Evolutionary conservation across 1,284 basidiomycete genomes (phyloP).

Genomic region (Inonotus hispidus): DNA sequence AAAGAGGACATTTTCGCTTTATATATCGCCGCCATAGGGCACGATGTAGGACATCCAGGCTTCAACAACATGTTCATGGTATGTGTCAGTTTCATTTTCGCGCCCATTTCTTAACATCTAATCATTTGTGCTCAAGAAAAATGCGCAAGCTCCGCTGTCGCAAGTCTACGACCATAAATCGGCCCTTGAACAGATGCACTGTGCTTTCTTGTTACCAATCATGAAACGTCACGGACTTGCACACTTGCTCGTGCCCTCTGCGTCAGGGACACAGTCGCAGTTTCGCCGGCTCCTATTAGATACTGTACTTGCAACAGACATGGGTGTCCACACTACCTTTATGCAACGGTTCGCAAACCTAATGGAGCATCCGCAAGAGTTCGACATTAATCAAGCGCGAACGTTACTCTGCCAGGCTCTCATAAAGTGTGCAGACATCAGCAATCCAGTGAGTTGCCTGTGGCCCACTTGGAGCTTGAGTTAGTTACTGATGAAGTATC

Average conservation of each 20-base stretch:
- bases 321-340: slow-evolving; percentile 84
- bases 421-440: slow-evolving; percentile 95
- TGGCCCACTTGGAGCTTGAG: background rate
- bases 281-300: slow-evolving; percentile 73
- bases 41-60: slow-evolving; percentile 94
- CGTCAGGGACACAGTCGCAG: slow-evolving; percentile 38
- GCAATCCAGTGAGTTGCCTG: slow-evolving; percentile 72
- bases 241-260: slow-evolving; percentile 37
- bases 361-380: slow-evolving; percentile 36
- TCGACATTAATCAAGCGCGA: slow-evolving; percentile 44
- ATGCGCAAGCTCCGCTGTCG: slow-evolving; percentile 83
- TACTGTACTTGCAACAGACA: slow-evolving; percentile 88
- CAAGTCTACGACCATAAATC: slow-evolving; percentile 85
- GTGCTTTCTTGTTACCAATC: slow-evolving; percentile 74
- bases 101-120: background rate
- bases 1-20: slow-evolving; percentile 77
- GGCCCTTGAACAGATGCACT: slow-evolving; percentile 91
- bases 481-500: slow-evolving; percentile 5
- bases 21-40: slow-evolving; percentile 87
- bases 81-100: slow-evolving; percentile 27
- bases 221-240: slow-evolving; percentile 78
- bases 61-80: slow-evolving; percentile 91
- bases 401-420: slow-evolving; percentile 83
- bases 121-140: slow-evolving; percentile 56
- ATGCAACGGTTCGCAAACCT: slow-evolving; percentile 59